phyloP scores from a whole-genome alignment of 352 stramenopile species.

The Pythium dissimile region DNA sequence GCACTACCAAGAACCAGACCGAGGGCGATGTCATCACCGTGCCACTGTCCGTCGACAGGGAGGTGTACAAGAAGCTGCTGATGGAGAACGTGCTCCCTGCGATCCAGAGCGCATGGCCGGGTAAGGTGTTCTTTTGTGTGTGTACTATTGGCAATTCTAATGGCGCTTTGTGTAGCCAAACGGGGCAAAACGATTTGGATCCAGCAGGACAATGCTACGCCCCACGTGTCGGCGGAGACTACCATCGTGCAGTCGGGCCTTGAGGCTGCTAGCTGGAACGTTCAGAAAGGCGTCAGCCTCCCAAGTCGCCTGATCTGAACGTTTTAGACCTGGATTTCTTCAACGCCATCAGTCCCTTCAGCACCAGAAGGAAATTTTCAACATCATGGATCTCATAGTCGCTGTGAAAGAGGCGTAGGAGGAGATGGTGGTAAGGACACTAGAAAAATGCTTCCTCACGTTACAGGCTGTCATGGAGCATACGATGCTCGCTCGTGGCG shows the following conservation, averaged over 20 bases:
- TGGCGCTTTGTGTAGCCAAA: background rate
- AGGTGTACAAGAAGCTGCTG: background rate
- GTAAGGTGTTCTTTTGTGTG: background rate
- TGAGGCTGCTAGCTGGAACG: background rate
- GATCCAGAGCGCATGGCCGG: slow-evolving; percentile 4
- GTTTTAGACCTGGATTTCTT: slow-evolving; percentile 25
- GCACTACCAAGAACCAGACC: slow-evolving; percentile 11
- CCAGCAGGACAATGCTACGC: slow-evolving; percentile 15
- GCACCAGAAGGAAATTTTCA: slow-evolving; percentile 4
- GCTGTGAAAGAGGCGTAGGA: slow-evolving; percentile 14
- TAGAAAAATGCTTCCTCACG: slow-evolving; percentile 25
- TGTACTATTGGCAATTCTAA: background rate
- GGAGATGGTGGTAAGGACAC: slow-evolving; percentile 11
- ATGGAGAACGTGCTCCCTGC: background rate
- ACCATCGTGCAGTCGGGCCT: background rate
- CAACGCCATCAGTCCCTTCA: slow-evolving; percentile 18
- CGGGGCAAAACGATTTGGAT: background rate
- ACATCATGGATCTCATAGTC: slow-evolving; percentile 2
- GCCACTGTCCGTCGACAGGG: slow-evolving; percentile 1
- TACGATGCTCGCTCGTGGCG: slow-evolving; percentile 10
- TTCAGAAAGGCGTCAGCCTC: slow-evolving; percentile 11
- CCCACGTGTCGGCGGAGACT: background rate
- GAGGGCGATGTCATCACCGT: background rate
- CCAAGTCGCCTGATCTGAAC: slow-evolving; percentile 24
- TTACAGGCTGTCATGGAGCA: slow-evolving; percentile 23